Conservation (phyloP, 306 rosid genomes). For the Pyrus betulifolia region DNA sequence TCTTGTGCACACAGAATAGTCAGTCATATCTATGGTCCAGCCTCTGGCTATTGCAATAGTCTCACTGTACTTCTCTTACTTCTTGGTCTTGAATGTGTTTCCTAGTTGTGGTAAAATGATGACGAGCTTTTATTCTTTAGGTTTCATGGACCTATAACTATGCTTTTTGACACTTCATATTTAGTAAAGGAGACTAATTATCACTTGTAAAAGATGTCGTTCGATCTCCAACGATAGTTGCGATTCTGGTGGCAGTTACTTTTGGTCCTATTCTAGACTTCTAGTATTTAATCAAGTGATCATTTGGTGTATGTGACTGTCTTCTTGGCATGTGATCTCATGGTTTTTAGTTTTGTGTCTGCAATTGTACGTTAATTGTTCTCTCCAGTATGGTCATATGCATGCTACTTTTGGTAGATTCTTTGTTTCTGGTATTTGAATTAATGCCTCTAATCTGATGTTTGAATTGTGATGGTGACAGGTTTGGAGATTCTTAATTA, state of each 20-base stretch:
- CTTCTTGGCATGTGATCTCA: not conserved
- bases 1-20: not conserved
- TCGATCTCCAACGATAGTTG: not conserved
- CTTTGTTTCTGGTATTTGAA: conserved; percentile 1
- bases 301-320: not conserved
- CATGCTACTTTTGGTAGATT: not conserved
- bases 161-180: not conserved
- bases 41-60: not conserved
- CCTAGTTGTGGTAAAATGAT: not conserved
- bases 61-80: not conserved
- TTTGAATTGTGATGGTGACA: conserved; percentile 31
- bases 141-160: not conserved
- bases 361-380: not conserved
- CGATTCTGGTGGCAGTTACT: not conserved
- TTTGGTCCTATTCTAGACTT: not conserved
- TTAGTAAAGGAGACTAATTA: not conserved
- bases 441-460: conserved; percentile 11
- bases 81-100: not conserved
- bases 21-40: not conserved
- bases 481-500: conserved; percentile 95
- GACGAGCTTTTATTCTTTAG: not conserved
- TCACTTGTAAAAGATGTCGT: not conserved
- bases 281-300: not conserved
- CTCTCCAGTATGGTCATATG: not conserved
- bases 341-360: not conserved